These are phyloP conservation scores for Funneliformis mosseae DNA, from an alignment of 192 early-diverging fungal genomes.

Conservation along the genomic window DNA sequence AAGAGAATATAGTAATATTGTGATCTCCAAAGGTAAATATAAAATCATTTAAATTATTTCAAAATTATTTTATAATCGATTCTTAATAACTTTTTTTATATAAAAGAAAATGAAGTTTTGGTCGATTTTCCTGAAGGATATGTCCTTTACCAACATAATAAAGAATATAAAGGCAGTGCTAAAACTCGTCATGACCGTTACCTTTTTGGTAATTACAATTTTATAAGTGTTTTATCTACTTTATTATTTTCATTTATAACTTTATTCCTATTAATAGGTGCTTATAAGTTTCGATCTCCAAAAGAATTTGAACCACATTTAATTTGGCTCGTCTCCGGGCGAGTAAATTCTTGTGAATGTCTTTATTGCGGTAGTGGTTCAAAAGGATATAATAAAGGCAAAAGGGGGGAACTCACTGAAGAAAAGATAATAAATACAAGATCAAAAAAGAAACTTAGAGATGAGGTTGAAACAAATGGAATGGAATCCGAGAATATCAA, in stretches of 20 bases:
- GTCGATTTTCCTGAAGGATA: neutral
- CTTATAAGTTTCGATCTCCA: constrained; percentile 8
- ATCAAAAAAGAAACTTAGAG: neutral
- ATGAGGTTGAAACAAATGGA: neutral
- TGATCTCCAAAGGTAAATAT: neutral
- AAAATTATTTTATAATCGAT: too few species aligned
- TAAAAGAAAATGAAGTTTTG: neutral
- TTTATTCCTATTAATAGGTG: neutral
- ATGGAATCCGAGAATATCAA: neutral
- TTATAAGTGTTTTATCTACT: neutral
- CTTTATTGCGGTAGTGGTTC: neutral
- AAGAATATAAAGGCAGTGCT: neutral
- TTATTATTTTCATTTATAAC: neutral
- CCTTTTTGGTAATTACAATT: neutral
- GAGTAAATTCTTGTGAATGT: neutral
- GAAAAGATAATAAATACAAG: neutral
- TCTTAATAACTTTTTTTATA: too few species aligned
- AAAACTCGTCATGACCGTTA: neutral
- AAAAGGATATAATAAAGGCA: neutral
- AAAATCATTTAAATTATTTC: neutral
- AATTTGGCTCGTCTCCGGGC: neutral
- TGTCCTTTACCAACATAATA: neutral
- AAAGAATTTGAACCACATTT: constrained; percentile 4
- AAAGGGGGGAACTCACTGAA: neutral
- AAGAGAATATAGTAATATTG: neutral